Evolutionary conservation across 2,329 filamentous ascomycete species (phyloP).

Genomic region (Fusarium papillatum): DNA sequence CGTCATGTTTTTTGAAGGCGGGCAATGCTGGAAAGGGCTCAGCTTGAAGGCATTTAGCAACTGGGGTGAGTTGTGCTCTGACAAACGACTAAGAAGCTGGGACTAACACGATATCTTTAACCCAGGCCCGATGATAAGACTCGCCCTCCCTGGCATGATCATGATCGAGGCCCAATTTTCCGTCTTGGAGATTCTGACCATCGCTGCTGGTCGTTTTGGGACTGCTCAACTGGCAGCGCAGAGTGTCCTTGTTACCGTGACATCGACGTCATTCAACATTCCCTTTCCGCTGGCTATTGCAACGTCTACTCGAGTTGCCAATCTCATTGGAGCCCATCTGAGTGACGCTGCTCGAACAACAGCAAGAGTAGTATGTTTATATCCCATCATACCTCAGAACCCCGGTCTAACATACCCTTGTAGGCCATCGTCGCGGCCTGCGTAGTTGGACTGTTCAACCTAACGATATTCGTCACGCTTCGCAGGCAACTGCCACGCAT

Average conservation of each 20-base stretch:
- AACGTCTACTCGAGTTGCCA: slow-evolving; percentile 87
- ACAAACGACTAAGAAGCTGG: too few relatives aligned
- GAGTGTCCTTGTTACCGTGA: slow-evolving; percentile 82
- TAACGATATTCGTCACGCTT: slow-evolving; percentile 75
- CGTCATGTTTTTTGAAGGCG: slow-evolving; percentile 77
- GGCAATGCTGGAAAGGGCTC: slow-evolving; percentile 86
- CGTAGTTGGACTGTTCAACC: slow-evolving; percentile 81
- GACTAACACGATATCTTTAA: background rate
- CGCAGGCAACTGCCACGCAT: slow-evolving; percentile 79
- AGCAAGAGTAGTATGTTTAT: slow-evolving; percentile 73
- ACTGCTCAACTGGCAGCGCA: slow-evolving; percentile 86
- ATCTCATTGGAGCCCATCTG: slow-evolving; percentile 87
- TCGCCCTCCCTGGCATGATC: slow-evolving; percentile 87
- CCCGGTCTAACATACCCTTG: background rate
- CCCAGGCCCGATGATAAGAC: slow-evolving; percentile 77
- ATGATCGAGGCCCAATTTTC: slow-evolving; percentile 95
- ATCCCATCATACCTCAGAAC: too few relatives aligned
- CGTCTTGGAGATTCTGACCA: slow-evolving; percentile 88
- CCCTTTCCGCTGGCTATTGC: slow-evolving; percentile 93
- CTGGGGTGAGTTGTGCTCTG: slow-evolving; percentile 61
- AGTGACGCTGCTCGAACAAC: slow-evolving; percentile 82
- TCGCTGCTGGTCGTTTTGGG: slow-evolving; percentile 82
- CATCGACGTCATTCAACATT: slow-evolving; percentile 86
- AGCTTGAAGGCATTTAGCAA: slow-evolving; percentile 76
- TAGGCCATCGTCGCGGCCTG: slow-evolving; percentile 71